phyloP scores from a whole-genome alignment of 2,329 filamentous ascomycete genomes.

The Zymoseptoria ardabiliae region DNA sequence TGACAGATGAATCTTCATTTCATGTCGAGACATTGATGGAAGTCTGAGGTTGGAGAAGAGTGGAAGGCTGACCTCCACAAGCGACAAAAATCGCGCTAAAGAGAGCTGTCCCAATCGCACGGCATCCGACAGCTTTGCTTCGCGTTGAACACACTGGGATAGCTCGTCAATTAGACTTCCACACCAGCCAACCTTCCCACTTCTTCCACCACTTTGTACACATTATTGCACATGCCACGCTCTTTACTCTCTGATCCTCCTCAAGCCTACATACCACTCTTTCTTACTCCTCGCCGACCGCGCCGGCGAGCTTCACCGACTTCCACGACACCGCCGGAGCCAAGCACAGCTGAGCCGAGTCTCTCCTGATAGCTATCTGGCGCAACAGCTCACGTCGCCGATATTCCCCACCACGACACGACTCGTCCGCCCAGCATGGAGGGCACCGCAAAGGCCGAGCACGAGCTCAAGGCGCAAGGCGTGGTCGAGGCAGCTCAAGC shows the following conservation, averaged over 20 bases:
- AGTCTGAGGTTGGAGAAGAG: background rate
- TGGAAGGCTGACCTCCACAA: background rate
- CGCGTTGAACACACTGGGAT: background rate
- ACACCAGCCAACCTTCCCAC: background rate
- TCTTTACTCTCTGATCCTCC: background rate
- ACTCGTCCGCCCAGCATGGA: background rate
- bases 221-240: background rate
- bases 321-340: background rate
- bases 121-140: background rate
- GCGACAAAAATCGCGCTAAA: background rate
- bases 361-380: background rate
- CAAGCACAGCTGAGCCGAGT: background rate
- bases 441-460: background rate
- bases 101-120: background rate
- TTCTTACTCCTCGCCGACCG: background rate
- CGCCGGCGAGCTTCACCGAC: background rate
- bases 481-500: conserved; percentile 70
- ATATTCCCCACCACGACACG: background rate
- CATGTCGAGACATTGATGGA: background rate
- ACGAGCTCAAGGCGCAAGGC: conserved; percentile 74
- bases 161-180: background rate
- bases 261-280: background rate
- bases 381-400: background rate
- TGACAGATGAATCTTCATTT: background rate
- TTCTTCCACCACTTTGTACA: background rate